phyloP scores from a whole-genome alignment of 805 yeast species.

The Candida tallmaniae region DNA sequence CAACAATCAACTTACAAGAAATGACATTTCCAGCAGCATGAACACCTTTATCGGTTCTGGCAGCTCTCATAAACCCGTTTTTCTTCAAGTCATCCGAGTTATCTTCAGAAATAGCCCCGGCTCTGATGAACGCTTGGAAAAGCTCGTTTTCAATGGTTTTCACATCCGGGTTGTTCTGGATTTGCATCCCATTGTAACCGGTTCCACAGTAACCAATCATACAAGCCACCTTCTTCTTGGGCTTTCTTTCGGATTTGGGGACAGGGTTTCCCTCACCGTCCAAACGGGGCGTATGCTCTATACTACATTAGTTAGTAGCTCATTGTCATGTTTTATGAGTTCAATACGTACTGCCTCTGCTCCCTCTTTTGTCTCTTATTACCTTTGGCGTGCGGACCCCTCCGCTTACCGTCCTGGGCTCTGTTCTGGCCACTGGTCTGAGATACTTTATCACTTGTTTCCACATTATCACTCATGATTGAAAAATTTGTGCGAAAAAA shows the following conservation, averaged over 20 bases:
- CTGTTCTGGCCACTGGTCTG: constrained; percentile 3
- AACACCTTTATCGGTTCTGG: constrained; percentile 91
- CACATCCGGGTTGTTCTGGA: constrained; percentile 70
- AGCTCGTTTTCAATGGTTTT: constrained; percentile 89
- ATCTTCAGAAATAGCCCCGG: constrained; percentile 85
- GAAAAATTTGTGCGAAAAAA: constrained; percentile 4
- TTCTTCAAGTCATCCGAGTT: constrained; percentile 87
- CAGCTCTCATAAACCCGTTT: constrained; percentile 81
- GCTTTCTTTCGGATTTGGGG: constrained; percentile 57
- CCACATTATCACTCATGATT: constrained; percentile 5
- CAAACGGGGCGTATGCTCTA: constrained; percentile 39
- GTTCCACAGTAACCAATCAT: constrained; percentile 94
- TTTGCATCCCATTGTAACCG: constrained; percentile 95
- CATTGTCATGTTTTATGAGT: constrained; percentile 31
- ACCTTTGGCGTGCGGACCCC: too few species aligned
- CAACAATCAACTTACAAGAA: constrained; percentile 77
- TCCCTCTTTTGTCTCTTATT: constrained; percentile 12
- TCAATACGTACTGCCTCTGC: too few species aligned
- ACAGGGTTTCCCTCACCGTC: constrained; percentile 64
- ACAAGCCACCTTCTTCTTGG: constrained; percentile 87
- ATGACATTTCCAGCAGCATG: constrained; percentile 96
- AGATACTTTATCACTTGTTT: neutral
- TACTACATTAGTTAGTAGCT: constrained; percentile 28
- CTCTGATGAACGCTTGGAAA: constrained; percentile 74
- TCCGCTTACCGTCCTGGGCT: neutral